Evolutionary conservation across 139 green algal species (phyloP), one percentile per base, ranked within the genome.

Genomic region (Spirogloea muscicola): DNA sequence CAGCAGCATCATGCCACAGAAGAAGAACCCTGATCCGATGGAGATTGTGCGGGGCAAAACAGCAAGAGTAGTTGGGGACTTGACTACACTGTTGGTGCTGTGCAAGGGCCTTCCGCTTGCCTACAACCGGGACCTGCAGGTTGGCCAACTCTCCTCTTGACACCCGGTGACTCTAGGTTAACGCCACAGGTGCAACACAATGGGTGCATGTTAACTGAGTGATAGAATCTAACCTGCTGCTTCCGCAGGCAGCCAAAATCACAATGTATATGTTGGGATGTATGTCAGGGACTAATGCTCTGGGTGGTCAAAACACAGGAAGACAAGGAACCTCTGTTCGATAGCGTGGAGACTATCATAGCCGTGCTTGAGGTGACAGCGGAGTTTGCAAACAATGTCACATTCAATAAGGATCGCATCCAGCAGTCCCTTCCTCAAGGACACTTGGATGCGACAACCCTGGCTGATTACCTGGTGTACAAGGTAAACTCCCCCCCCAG

Each of bases 391-490:
- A 86, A 68, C 61, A 97, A 91, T 10, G 58, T 97, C 42, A 89
- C 75, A 29, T 93, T 97, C 82, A 84, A 89, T 43, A 88, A 88
- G 1, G 91, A 96, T 13, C 76, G 68, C 13, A 97, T 99, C 90
- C 68, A 85, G 36, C 65, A 31, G 80, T 52, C 64, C 33, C 49
- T 78, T n/a, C 25, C 34, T 43, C 37, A n/a, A 25, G 74, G 70
- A 4, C 31, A 80, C 44, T 65, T 98, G 92, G 86, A 96, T 33
- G 94, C 94, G 51, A 99, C 94, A 5, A 91, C 96, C 68, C 83
- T 99, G 57, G 94, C 94, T 13, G 94, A 99, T 87, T 99, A 98
- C 86, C 89, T 99, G 1, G 94, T 99, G 42, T 87, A 92, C 79
- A 97, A 97, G 86, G 71, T 79, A 59, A 36, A 6, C 3, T 59